These are phyloP conservation scores for Pestalotiopsis sp. DNA, from an alignment of 2,329 filamentous ascomycete species.

Conservation along the genomic window DNA sequence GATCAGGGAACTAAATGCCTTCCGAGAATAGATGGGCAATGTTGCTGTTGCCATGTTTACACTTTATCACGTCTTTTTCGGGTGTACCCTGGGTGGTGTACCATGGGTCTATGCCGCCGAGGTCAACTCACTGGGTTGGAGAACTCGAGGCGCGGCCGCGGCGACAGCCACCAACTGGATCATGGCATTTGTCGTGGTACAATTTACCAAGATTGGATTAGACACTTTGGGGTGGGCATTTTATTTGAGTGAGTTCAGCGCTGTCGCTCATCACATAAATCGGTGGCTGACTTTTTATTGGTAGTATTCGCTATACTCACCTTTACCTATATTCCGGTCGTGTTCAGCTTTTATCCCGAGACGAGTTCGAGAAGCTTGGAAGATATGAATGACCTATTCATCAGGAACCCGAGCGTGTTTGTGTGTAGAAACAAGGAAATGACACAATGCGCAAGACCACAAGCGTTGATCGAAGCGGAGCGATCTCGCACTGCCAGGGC, in stretches of 20 bases:
- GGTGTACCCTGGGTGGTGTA: slow-evolving; percentile 39
- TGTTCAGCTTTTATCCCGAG: slow-evolving; percentile 48
- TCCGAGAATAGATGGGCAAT: slow-evolving; percentile 34
- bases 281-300: background rate
- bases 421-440: slow-evolving; percentile 23
- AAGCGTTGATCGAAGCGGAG: slow-evolving; percentile 22
- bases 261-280: background rate
- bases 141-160: slow-evolving; percentile 43
- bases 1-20: background rate
- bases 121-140: slow-evolving; percentile 44
- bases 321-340: slow-evolving; percentile 36
- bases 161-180: slow-evolving; percentile 49
- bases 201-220: slow-evolving; percentile 46
- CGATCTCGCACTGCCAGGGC: slow-evolving; percentile 17
- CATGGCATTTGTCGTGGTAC: slow-evolving; percentile 43
- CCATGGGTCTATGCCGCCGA: slow-evolving; percentile 46
- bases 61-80: slow-evolving; percentile 45
- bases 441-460: slow-evolving; percentile 22
- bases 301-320: slow-evolving; percentile 28
- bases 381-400: slow-evolving; percentile 26
- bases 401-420: slow-evolving; percentile 23
- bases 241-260: slow-evolving; percentile 38
- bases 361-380: slow-evolving; percentile 46
- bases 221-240: slow-evolving; percentile 44
- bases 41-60: slow-evolving; percentile 46